phyloP scores from a whole-genome alignment of 768 basidiomycete species.

The Leucosporidium creatinivorum region DNA sequence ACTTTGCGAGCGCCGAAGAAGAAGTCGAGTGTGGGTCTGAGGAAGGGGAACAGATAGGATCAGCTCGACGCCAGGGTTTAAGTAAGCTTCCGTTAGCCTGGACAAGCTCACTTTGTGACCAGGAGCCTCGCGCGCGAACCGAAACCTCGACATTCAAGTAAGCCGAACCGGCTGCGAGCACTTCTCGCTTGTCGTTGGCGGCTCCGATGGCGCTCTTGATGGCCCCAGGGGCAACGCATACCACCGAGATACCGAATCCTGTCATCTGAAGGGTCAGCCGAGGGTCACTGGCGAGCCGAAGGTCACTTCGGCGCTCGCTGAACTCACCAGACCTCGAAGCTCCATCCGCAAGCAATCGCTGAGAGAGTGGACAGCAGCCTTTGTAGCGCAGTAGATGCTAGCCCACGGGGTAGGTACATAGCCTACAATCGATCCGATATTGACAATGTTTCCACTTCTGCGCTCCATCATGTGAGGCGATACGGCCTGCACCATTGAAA shows the following conservation, averaged over 20 bases:
- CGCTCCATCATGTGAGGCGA: neutral
- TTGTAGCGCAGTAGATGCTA: neutral
- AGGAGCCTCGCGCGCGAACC: neutral
- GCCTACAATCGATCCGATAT: neutral
- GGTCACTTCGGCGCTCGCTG: neutral
- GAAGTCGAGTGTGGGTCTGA: too few relatives aligned
- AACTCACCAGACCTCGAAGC: neutral
- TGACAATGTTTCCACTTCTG: neutral
- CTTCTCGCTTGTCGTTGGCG: neutral
- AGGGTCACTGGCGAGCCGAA: neutral
- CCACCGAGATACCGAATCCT: neutral
- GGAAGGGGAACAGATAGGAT: too few relatives aligned
- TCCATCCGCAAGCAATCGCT: neutral
- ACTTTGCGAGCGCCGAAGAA: too few relatives aligned
- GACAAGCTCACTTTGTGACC: slow-evolving; percentile 3
- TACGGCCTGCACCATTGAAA: neutral
- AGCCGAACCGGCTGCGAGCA: neutral
- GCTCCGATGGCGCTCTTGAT: slow-evolving; percentile 5
- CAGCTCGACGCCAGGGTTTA: too few relatives aligned
- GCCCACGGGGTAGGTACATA: slow-evolving; percentile 4
- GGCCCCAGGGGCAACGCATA: slow-evolving; percentile 5
- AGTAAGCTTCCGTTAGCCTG: too few relatives aligned
- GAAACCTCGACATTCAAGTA: neutral
- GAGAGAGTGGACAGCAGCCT: neutral
- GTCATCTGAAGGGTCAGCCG: too few relatives aligned